Conservation (phyloP, 495 filamentous ascomycete species). For the Amphirosellinia nigrospora region DNA sequence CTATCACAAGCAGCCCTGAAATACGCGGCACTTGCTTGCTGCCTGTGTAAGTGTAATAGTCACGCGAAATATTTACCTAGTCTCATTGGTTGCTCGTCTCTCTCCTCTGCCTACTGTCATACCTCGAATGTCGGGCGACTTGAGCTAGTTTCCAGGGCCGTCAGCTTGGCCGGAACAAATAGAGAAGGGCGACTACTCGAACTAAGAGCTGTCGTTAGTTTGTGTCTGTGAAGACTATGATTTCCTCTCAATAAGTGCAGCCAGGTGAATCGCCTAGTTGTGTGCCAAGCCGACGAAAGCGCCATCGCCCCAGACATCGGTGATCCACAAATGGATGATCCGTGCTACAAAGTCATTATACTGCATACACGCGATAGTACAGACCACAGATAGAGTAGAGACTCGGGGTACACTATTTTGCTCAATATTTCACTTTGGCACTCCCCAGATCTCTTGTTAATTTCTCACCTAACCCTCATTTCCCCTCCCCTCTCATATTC, state of each 20-base stretch:
- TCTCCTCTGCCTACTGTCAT: neutral
- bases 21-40: conserved; percentile 16
- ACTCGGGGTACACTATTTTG: conserved; percentile 1
- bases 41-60: neutral
- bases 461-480: neutral
- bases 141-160: conserved; percentile 5
- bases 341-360: conserved; percentile 35
- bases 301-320: conserved; percentile 18
- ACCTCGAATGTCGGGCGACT: conserved; percentile 1
- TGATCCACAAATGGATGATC: conserved; percentile 38
- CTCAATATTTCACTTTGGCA: conserved; percentile 17
- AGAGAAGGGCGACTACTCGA: neutral
- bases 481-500: neutral
- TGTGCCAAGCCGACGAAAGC: conserved; percentile 16
- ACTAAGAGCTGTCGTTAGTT: neutral
- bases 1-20: neutral
- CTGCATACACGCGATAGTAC: conserved; percentile 5
- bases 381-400: neutral
- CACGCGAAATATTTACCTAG: conserved; percentile 1
- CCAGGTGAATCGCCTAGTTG: conserved; percentile 9
- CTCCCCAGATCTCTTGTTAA: conserved; percentile 3
- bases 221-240: neutral
- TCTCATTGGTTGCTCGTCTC: conserved; percentile 8
- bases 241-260: conserved; percentile 6
- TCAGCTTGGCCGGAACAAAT: conserved; percentile 7